phyloP scores from a whole-genome alignment of 805 yeast genomes.

The Yarrowia hollandica region DNA sequence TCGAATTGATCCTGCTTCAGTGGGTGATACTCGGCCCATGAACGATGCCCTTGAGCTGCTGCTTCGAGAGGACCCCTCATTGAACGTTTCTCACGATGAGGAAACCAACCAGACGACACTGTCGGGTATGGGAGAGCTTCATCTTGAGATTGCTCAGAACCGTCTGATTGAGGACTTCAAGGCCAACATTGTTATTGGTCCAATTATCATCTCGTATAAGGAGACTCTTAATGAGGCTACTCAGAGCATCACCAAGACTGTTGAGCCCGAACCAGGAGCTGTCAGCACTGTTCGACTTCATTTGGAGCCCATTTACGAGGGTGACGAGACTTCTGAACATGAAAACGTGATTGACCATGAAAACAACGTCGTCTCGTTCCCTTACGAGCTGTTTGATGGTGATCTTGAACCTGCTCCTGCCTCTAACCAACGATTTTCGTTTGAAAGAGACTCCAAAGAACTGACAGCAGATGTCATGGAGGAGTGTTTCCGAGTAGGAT shows the following conservation, averaged over 20 bases:
- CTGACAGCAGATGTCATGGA: constrained; percentile 37
- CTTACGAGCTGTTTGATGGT: constrained; percentile 34
- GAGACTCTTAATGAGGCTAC: constrained; percentile 52
- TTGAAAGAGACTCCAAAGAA: constrained; percentile 11
- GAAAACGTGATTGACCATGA: constrained; percentile 48
- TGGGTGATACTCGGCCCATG: constrained; percentile 76
- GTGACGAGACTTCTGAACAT: constrained; percentile 21
- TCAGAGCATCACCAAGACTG: neutral
- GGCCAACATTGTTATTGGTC: constrained; percentile 77
- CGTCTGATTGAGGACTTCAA: constrained; percentile 77
- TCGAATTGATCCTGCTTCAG: constrained; percentile 75
- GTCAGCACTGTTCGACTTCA: constrained; percentile 39
- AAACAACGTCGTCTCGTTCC: constrained; percentile 41
- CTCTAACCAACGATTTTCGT: constrained; percentile 4
- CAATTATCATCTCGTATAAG: constrained; percentile 85
- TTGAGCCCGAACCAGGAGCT: constrained; percentile 27
- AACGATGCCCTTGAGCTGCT: constrained; percentile 65
- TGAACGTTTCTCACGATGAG: constrained; percentile 66
- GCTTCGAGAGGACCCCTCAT: constrained; percentile 88
- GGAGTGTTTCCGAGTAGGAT: constrained; percentile 39
- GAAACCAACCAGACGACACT: constrained; percentile 86
- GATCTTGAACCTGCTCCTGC: constrained; percentile 33
- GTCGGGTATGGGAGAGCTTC: constrained; percentile 97
- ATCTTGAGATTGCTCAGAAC: constrained; percentile 82
- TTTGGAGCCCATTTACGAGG: constrained; percentile 37